Conservation (phyloP, 768 basidiomycete genomes). For the Boletus speciosus region DNA sequence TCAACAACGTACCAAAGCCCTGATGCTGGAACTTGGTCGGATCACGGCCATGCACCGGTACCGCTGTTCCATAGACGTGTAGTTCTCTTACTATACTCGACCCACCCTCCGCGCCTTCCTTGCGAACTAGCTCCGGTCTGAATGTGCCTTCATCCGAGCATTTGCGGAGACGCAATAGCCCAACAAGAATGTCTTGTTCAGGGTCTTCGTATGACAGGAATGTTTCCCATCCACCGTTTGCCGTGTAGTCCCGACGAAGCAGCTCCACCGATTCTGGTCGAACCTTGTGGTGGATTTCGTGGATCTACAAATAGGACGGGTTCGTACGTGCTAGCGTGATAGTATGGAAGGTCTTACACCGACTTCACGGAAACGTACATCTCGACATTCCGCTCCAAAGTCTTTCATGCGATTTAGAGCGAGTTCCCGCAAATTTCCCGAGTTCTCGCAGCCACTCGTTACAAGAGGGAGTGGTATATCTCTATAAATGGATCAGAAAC, state of each 20-base stretch:
- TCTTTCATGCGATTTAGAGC: slow-evolving; percentile 98
- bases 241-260: slow-evolving; percentile 90
- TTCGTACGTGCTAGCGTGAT: not conserved
- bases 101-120: slow-evolving; percentile 68
- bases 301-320: slow-evolving; percentile 54
- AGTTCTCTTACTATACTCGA: slow-evolving; percentile 93
- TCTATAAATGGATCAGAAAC: slow-evolving; percentile 37
- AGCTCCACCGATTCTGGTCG: slow-evolving; percentile 94
- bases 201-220: slow-evolving; percentile 99
- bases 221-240: slow-evolving; percentile 99
- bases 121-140: slow-evolving; percentile 81
- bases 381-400: slow-evolving; percentile 95
- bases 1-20: slow-evolving; percentile 94
- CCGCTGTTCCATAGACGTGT: slow-evolving; percentile 97
- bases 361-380: slow-evolving; percentile 97
- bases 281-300: slow-evolving; percentile 98
- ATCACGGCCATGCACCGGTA: slow-evolving; percentile 94
- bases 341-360: slow-evolving; percentile 57
- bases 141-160: slow-evolving; percentile 98
- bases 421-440: slow-evolving; percentile 93
- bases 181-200: slow-evolving; percentile 92
- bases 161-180: slow-evolving; percentile 85
- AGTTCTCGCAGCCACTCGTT: slow-evolving; percentile 95
- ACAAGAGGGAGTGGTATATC: slow-evolving; percentile 97
- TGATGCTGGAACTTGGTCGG: slow-evolving; percentile 98